phyloP scores from a whole-genome alignment of 805 yeast genomes.

The Candida gorgasii region DNA sequence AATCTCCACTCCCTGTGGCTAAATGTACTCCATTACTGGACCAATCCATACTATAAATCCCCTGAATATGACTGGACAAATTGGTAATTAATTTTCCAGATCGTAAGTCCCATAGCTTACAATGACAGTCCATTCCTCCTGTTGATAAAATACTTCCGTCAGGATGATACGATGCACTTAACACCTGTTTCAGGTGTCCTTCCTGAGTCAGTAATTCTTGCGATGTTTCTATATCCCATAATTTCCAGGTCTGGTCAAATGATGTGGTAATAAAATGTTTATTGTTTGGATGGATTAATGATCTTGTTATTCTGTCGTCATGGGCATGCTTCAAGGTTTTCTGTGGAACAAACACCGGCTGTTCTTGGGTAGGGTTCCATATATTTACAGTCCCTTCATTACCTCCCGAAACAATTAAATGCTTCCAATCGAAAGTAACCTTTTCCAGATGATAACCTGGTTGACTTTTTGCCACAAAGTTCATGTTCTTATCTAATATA shows the following conservation, averaged over 20 bases:
- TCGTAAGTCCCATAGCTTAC: conserved; percentile 83
- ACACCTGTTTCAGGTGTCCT: conserved; percentile 80
- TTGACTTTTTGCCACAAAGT: conserved; percentile 22
- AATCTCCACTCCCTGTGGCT: conserved; percentile 85
- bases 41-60: conserved; percentile 73
- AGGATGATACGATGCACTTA: conserved; percentile 59
- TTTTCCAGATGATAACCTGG: conserved; percentile 60
- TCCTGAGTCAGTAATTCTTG: conserved; percentile 68
- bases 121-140: conserved; percentile 76
- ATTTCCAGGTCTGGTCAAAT: conserved; percentile 81
- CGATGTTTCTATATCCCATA: conserved; percentile 65
- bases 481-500: conserved; percentile 46
- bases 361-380: conserved; percentile 25
- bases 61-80: conserved; percentile 68
- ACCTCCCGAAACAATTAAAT: conserved; percentile 35
- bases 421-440: conserved; percentile 65
- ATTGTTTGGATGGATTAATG: conserved; percentile 67
- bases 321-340: conserved; percentile 29
- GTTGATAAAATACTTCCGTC: conserved; percentile 79
- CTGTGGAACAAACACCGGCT: conserved; percentile 18
- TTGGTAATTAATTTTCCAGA: conserved; percentile 64
- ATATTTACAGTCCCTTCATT: conserved; percentile 36
- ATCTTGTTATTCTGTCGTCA: conserved; percentile 55
- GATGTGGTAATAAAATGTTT: conserved; percentile 67
- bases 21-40: conserved; percentile 71